Percentiles rank a stretch among this genome's conserved stretches.
Conservation (phyloP, 83 land plant genomes). For the Diphasiastrum complanatum region DNA sequence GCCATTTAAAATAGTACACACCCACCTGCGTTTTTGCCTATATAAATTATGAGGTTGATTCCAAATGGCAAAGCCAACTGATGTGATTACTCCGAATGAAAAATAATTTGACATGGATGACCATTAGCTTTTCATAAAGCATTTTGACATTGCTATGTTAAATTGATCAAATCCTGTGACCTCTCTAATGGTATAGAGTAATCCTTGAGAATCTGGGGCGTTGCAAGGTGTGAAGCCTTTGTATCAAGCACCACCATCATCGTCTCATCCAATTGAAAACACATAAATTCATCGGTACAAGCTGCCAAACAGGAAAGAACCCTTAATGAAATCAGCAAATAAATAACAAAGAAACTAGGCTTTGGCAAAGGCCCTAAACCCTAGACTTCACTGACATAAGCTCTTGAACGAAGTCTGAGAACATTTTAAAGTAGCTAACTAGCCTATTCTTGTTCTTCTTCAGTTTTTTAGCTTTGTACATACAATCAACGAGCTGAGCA, state of each 20-base stretch:
- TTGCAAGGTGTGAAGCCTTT: slow-evolving; percentile 46
- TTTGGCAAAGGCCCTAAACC: slow-evolving; percentile 1
- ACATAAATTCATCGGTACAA: slow-evolving; percentile 62
- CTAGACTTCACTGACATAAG: background rate
- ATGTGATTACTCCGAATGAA: too few species aligned
- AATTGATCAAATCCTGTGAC: slow-evolving; percentile 62
- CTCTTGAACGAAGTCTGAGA: background rate
- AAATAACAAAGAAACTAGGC: background rate
- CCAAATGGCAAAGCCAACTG: too few species aligned
- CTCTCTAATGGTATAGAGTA: slow-evolving; percentile 71
- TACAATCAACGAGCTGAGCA: slow-evolving; percentile 81
- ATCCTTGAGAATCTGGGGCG: slow-evolving; percentile 52
- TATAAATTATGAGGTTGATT: too few species aligned
- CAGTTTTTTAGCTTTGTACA: slow-evolving; percentile 12
- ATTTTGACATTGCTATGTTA: too few species aligned
- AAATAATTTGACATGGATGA: too few species aligned
- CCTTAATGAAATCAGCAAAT: slow-evolving; percentile 1
- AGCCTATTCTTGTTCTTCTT: background rate
- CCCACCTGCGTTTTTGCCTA: too few species aligned
- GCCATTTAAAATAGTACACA: too few species aligned
- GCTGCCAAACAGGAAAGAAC: slow-evolving; percentile 28
- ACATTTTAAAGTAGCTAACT: background rate
- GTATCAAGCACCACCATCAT: slow-evolving; percentile 70
- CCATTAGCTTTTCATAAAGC: too few species aligned
- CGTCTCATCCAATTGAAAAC: slow-evolving; percentile 67